A percentile compares a stretch with the other conserved stretches of the same genome.
These are phyloP conservation scores for Hansenula lynferdii DNA, from an alignment of 1,139 yeast species.

Conservation along the genomic window DNA sequence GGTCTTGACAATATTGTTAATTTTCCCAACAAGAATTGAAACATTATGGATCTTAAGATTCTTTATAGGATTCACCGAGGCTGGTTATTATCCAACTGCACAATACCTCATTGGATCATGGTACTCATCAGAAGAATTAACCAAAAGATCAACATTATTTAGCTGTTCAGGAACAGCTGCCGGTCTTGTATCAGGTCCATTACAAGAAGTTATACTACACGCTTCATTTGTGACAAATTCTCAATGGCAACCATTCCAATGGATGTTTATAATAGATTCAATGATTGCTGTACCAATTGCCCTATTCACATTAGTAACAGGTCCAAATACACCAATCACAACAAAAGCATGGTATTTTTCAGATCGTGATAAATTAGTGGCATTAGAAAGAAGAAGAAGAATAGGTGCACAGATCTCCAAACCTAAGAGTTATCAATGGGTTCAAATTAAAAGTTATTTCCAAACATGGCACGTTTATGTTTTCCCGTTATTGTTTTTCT, in stretches of 20 bases:
- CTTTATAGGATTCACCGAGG: constrained; percentile 49
- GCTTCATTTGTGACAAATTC: constrained; percentile 28
- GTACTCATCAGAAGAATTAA: constrained; percentile 38
- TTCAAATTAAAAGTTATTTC: constrained; percentile 33
- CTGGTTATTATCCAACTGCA: constrained; percentile 54
- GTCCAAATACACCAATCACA: constrained; percentile 39
- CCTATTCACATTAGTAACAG: constrained; percentile 34
- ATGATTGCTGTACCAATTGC: constrained; percentile 45
- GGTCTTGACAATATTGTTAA: constrained; percentile 43
- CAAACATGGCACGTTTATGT: constrained; percentile 41
- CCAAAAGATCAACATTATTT: constrained; percentile 46
- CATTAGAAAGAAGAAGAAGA: constrained; percentile 31
- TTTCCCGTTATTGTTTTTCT: constrained; percentile 40
- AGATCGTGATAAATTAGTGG: constrained; percentile 29
- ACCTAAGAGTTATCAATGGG: constrained; percentile 34
- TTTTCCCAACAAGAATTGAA: constrained; percentile 34
- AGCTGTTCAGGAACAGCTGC: constrained; percentile 41
- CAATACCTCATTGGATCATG: constrained; percentile 46
- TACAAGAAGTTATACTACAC: constrained; percentile 38
- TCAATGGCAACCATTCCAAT: constrained; percentile 39
- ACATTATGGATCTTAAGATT: constrained; percentile 51
- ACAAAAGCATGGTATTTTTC: constrained; percentile 35
- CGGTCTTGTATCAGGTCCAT: constrained; percentile 40
- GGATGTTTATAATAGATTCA: constrained; percentile 52
- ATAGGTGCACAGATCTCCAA: constrained; percentile 38